A percentile compares a stretch with the other conserved stretches of the same genome.
phyloP scores from a whole-genome alignment of 1,284 basidiomycete genomes.

The Ganoderma lucidum region DNA sequence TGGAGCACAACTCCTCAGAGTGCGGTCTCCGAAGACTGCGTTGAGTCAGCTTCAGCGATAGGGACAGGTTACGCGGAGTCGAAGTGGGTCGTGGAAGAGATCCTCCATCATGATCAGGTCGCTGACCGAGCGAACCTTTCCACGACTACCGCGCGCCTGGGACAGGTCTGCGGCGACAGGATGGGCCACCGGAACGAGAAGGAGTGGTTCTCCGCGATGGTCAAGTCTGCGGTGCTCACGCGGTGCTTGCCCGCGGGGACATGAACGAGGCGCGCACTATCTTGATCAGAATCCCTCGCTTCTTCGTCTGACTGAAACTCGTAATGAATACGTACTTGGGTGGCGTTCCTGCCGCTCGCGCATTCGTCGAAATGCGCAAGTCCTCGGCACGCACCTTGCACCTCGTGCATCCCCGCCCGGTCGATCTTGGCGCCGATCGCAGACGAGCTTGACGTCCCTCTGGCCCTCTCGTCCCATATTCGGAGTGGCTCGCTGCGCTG shows the following conservation, averaged over 20 bases:
- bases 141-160: conserved; percentile 47
- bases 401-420: conserved; percentile 38
- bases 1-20: conserved; percentile 1
- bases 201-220: conserved; percentile 54
- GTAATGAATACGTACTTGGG: conserved; percentile 7
- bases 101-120: conserved; percentile 32
- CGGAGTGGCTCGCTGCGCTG: conserved; percentile 29
- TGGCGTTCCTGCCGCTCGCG: conserved; percentile 34
- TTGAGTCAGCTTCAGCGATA: conserved; percentile 36
- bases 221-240: conserved; percentile 42
- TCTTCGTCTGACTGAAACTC: too few species aligned
- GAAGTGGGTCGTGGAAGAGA: conserved; percentile 50
- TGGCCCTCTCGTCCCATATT: conserved; percentile 32
- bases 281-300: not conserved
- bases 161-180: conserved; percentile 49
- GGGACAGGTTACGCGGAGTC: conserved; percentile 48
- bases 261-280: conserved; percentile 24
- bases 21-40: conserved; percentile 14
- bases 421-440: conserved; percentile 30
- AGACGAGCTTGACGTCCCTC: conserved; percentile 26
- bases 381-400: conserved; percentile 31
- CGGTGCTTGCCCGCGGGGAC: conserved; percentile 37
- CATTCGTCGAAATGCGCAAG: conserved; percentile 34
- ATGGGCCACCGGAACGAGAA: conserved; percentile 51
- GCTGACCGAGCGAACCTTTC: conserved; percentile 33